Evolutionary conservation across 2,329 filamentous ascomycete genomes (phyloP), one percentile per base, ranked within the genome.

Genomic region (Ophiostoma novo-ulmi): DNA sequence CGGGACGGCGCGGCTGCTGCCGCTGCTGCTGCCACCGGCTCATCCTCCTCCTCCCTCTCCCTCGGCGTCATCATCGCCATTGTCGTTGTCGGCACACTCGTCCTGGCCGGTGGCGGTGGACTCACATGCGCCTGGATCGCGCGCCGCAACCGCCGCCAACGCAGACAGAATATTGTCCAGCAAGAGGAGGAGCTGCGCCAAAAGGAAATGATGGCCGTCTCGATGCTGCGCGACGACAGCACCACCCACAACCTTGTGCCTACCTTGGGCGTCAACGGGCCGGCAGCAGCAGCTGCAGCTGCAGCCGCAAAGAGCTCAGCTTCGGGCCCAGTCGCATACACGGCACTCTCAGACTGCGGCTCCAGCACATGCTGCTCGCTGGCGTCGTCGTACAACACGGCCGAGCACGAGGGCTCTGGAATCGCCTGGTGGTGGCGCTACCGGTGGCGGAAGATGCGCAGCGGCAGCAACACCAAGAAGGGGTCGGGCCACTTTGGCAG

Each of bases 21-120:
- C 78, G 78, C 3, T 3, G 20, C 36, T 22, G 63, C 20, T 1
- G 20, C 35, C 20, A 36, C 63, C 63, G 22, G 52, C 75, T 76
- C 64, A 0, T 31, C 36, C 13, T 65, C 63, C 61, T 44, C 64
- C 39, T 35, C 65, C 44, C 20, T 68, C 41, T 55, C 66, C 11
- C 66, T 68, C n/a, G 78, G 79, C 26, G 77, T 75, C 26, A 76
- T 82, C 70, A 75, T 85, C 44, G 80, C 80, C 70, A 82, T 87
- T 70, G 81, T 81, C 14, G 73, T 87, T 36, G 80, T 80, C 41
- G 83, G 83, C n/a, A 81, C 82, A 20, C 74, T 83, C 1, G 69
- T 85, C 7, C 71, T 86, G 17, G 83, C 84, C 75, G 76, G 80
- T 1, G 77, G 74, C 8, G 71, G 85, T 7, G 82, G 81, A 0